phyloP scores from a whole-genome alignment of 2,329 filamentous ascomycete species.

The Cryphonectria japonica region DNA sequence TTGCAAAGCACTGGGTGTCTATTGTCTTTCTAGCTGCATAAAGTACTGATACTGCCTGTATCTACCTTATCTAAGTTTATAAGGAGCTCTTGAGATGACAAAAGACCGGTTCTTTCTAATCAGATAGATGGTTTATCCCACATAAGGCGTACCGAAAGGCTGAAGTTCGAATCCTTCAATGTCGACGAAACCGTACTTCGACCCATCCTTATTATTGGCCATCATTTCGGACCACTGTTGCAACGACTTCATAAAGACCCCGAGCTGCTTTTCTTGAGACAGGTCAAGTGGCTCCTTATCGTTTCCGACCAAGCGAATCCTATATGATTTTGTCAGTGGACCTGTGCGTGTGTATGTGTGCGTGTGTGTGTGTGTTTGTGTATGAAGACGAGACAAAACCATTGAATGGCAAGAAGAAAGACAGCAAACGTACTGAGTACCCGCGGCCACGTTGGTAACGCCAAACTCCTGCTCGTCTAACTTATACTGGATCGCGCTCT shows the following conservation, averaged over 20 bases:
- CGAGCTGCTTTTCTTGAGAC: constrained; percentile 37
- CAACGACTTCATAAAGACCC: constrained; percentile 38
- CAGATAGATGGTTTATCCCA: not conserved
- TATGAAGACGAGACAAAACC: not conserved
- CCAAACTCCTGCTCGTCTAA: constrained; percentile 53
- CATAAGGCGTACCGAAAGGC: constrained; percentile 39
- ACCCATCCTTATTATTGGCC: constrained; percentile 38
- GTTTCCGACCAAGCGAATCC: constrained; percentile 26
- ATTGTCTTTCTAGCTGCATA: not conserved
- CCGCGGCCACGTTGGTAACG: constrained; percentile 24
- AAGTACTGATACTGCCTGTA: not conserved
- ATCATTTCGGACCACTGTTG: constrained; percentile 38
- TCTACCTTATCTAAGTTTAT: not conserved
- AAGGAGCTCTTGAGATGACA: not conserved
- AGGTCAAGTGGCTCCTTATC: constrained; percentile 38
- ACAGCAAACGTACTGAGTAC: constrained; percentile 24
- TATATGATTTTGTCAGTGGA: not conserved
- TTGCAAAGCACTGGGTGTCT: not conserved
- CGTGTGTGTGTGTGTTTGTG: too few species aligned
- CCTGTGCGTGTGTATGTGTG: too few species aligned
- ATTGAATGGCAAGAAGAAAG: not conserved
- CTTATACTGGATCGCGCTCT: constrained; percentile 51
- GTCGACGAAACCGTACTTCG: constrained; percentile 40
- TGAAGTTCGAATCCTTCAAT: constrained; percentile 38
- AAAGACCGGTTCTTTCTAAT: not conserved